These are phyloP conservation scores for Trypethelium eluteriae DNA, from an alignment of 495 filamentous ascomycete species.

Conservation along the genomic window DNA sequence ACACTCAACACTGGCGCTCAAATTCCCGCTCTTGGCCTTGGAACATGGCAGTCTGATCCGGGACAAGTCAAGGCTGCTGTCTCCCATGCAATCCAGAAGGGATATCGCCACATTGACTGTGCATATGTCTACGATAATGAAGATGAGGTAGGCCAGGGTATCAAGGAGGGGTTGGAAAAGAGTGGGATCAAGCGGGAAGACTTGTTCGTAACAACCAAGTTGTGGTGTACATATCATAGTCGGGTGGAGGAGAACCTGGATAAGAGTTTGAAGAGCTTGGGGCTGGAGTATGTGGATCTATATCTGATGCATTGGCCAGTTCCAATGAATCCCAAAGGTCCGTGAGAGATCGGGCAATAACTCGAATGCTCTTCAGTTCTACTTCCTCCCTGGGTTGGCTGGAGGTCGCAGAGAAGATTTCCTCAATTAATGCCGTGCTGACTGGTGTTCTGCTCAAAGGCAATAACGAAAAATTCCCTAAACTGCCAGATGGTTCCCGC, in stretches of 20 bases:
- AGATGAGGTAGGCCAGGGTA: slow-evolving; percentile 44
- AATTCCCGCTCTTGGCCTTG: slow-evolving; percentile 70
- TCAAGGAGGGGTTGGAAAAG: slow-evolving; percentile 55
- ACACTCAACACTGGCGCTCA: slow-evolving; percentile 69
- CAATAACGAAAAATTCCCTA: slow-evolving; percentile 70
- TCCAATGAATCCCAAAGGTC: slow-evolving; percentile 69
- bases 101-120: slow-evolving; percentile 37
- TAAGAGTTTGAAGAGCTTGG: slow-evolving; percentile 60
- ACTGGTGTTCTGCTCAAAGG: slow-evolving; percentile 36
- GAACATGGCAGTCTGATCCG: slow-evolving; percentile 62
- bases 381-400: background rate
- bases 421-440: background rate
- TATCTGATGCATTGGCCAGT: slow-evolving; percentile 79
- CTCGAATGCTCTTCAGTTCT: background rate
- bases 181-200: slow-evolving; percentile 66
- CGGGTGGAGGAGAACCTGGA: slow-evolving; percentile 61
- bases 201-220: slow-evolving; percentile 74
- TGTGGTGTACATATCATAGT: slow-evolving; percentile 72
- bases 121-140: slow-evolving; percentile 43
- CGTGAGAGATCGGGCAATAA: slow-evolving; percentile 4
- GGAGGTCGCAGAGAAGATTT: background rate
- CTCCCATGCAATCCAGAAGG: slow-evolving; percentile 32
- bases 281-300: slow-evolving; percentile 74
- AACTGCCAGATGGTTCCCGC: slow-evolving; percentile 58
- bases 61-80: slow-evolving; percentile 47